These are phyloP conservation scores for Ustilaginoidea virens DNA, from an alignment of 2,329 filamentous ascomycete species.

Conservation along the genomic window DNA sequence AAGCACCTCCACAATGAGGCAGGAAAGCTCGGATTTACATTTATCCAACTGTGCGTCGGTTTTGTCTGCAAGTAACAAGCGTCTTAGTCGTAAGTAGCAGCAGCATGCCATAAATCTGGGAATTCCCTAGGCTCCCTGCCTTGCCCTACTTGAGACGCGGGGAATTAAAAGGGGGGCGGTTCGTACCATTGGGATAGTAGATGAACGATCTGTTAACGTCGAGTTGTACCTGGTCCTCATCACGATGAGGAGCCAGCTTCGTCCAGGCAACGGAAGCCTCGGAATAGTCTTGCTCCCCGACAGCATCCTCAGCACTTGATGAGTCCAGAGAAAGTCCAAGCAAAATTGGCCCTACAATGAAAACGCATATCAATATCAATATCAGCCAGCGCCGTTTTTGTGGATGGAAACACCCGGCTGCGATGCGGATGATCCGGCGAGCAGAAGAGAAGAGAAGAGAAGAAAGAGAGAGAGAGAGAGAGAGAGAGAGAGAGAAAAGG, in stretches of 20 bases:
- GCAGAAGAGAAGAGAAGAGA: too few species aligned
- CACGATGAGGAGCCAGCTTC: slow-evolving; percentile 56
- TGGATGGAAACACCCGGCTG: too few species aligned
- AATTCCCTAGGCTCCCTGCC: too few species aligned
- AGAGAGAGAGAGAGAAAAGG: slow-evolving; percentile 4
- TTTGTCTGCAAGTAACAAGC: slow-evolving; percentile 33
- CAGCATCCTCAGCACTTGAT: not conserved
- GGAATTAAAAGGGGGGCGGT: not conserved
- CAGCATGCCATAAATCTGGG: too few species aligned
- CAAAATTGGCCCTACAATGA: slow-evolving; percentile 42
- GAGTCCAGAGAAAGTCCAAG: slow-evolving; percentile 24
- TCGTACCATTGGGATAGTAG: slow-evolving; percentile 71
- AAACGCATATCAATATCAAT: too few species aligned
- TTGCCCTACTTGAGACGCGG: too few species aligned
- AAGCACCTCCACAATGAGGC: slow-evolving; percentile 67
- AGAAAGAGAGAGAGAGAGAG: too few species aligned
- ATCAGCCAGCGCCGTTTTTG: too few species aligned
- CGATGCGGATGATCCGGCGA: too few species aligned
- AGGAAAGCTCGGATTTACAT: slow-evolving; percentile 63
- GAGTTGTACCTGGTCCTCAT: slow-evolving; percentile 81
- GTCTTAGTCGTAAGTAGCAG: too few species aligned
- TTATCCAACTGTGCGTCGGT: slow-evolving; percentile 50
- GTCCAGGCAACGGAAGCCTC: slow-evolving; percentile 30
- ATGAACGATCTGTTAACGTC: slow-evolving; percentile 96
- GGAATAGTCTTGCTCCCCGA: slow-evolving; percentile 2